Percentiles rank a stretch among this genome's conserved stretches.
These are phyloP conservation scores for Neostapfia colusana DNA, from an alignment of 176 grass and related monocot species.

Conservation along the genomic window DNA sequence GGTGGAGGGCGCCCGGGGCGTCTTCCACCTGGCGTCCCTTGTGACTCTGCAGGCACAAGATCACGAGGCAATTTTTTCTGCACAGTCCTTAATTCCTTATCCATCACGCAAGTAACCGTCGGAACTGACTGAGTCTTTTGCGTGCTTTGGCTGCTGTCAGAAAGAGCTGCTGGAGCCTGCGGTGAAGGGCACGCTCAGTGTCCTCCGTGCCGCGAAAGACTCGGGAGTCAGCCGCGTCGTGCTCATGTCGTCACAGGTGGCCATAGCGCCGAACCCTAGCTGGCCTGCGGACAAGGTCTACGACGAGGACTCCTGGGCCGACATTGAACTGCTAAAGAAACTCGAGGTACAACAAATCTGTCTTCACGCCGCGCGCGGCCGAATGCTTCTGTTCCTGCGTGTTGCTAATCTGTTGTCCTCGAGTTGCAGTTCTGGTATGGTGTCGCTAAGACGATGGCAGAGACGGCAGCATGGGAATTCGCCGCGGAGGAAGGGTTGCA, in stretches of 20 bases:
- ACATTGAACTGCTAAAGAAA: slow-evolving; percentile 55
- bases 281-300: slow-evolving; percentile 54
- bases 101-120: not conserved
- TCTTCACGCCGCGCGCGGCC: too few species aligned
- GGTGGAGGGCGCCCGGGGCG: slow-evolving; percentile 46
- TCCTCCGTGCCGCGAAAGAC: slow-evolving; percentile 50
- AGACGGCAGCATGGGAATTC: slow-evolving; percentile 59
- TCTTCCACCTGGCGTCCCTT: slow-evolving; percentile 66
- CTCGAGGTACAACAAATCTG: slow-evolving; percentile 13
- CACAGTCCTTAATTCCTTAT: not conserved
- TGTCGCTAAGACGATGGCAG: slow-evolving; percentile 62
- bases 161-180: slow-evolving; percentile 49
- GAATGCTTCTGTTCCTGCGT: not conserved
- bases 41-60: slow-evolving; percentile 33
- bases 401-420: not conserved
- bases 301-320: slow-evolving; percentile 57
- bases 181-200: slow-evolving; percentile 58
- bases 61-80: slow-evolving; percentile 46
- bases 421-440: slow-evolving; percentile 48
- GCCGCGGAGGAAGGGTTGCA: slow-evolving; percentile 44
- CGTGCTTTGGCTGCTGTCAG: slow-evolving; percentile 15
- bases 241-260: slow-evolving; percentile 47
- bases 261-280: slow-evolving; percentile 42
- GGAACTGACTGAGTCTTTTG: not conserved
- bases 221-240: slow-evolving; percentile 41